Evolutionary conservation across 805 yeast genomes (phyloP).

Genomic region (Zygoascus biomembranicola): DNA sequence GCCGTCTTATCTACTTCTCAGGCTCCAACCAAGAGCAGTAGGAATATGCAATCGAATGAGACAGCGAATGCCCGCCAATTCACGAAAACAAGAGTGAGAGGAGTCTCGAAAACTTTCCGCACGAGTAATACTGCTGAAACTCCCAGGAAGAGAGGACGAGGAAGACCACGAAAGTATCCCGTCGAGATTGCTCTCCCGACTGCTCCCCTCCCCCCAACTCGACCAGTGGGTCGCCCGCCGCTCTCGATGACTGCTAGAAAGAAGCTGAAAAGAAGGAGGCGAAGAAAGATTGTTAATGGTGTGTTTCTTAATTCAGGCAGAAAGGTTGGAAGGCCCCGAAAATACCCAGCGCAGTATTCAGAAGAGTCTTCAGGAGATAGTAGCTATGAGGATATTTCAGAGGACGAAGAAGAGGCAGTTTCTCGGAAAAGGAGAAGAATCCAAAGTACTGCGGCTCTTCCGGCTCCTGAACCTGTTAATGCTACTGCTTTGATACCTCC

Average conservation of each 20-base stretch:
- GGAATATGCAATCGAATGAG: neutral
- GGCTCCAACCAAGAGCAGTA: neutral
- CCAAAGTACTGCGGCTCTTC: neutral
- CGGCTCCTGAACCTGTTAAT: neutral
- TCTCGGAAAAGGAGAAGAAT: neutral
- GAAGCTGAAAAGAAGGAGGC: too few relatives aligned
- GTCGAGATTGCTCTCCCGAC: neutral
- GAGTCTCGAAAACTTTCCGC: neutral
- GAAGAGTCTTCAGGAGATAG: neutral
- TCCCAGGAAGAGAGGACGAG: conserved; percentile 3
- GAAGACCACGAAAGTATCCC: neutral
- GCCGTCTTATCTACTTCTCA: neutral
- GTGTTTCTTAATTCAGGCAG: neutral
- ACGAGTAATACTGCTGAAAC: neutral
- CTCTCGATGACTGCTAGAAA: too few relatives aligned
- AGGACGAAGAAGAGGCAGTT: neutral
- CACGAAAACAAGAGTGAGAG: neutral
- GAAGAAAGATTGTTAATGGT: too few relatives aligned
- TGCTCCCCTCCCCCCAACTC: neutral
- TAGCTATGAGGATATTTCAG: neutral
- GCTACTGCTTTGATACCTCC: too few relatives aligned
- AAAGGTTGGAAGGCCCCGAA: neutral
- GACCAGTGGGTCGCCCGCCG: too few relatives aligned
- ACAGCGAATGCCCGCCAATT: too few relatives aligned
- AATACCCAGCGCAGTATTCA: neutral